A percentile compares a stretch with the other conserved stretches of the same genome.
Conservation (phyloP, 2,329 filamentous ascomycete genomes). For the Colletotrichum limetticola region DNA sequence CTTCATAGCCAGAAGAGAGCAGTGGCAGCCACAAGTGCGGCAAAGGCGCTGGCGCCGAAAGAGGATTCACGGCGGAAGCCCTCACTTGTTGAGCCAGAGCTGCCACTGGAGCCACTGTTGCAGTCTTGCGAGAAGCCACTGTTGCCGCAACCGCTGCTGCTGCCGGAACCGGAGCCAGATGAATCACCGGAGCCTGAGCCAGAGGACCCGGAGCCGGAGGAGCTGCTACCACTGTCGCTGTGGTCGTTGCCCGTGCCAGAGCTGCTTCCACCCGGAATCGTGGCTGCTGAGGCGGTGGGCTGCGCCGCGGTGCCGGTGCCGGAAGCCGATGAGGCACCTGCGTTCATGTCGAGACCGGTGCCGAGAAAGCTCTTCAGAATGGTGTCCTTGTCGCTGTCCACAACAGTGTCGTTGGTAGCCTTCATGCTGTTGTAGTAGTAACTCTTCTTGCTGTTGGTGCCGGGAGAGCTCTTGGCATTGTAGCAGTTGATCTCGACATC, state of each 20-base stretch:
- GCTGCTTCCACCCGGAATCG: slow-evolving; percentile 45
- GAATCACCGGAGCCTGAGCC: slow-evolving; percentile 33
- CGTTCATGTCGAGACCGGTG: slow-evolving; percentile 80
- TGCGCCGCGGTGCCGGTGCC: slow-evolving; percentile 33
- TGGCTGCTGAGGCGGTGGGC: slow-evolving; percentile 32
- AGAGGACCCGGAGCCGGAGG: slow-evolving; percentile 35
- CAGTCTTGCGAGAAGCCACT: slow-evolving; percentile 54
- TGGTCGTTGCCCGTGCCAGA: slow-evolving; percentile 42
- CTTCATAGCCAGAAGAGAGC: slow-evolving; percentile 45
- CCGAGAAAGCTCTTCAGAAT: slow-evolving; percentile 82
- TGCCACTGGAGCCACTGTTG: slow-evolving; percentile 34
- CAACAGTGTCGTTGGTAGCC: slow-evolving; percentile 81
- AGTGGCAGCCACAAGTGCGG: slow-evolving; percentile 47
- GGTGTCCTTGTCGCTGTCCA: slow-evolving; percentile 79
- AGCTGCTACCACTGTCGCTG: slow-evolving; percentile 39
- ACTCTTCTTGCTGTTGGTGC: slow-evolving; percentile 73
- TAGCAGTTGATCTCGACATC: slow-evolving; percentile 90
- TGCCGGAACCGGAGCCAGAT: slow-evolving; percentile 26
- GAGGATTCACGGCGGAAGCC: slow-evolving; percentile 40
- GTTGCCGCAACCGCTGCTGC: slow-evolving; percentile 46
- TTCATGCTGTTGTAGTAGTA: slow-evolving; percentile 78
- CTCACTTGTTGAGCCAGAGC: slow-evolving; percentile 33
- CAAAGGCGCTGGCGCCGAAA: slow-evolving; percentile 49
- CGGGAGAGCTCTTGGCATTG: slow-evolving; percentile 69
- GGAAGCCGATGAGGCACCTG: slow-evolving; percentile 42